A percentile compares a stretch with the other conserved stretches of the same genome.
Evolutionary conservation across 768 basidiomycete genomes (phyloP).

Genomic region (Mycena vitilis): DNA sequence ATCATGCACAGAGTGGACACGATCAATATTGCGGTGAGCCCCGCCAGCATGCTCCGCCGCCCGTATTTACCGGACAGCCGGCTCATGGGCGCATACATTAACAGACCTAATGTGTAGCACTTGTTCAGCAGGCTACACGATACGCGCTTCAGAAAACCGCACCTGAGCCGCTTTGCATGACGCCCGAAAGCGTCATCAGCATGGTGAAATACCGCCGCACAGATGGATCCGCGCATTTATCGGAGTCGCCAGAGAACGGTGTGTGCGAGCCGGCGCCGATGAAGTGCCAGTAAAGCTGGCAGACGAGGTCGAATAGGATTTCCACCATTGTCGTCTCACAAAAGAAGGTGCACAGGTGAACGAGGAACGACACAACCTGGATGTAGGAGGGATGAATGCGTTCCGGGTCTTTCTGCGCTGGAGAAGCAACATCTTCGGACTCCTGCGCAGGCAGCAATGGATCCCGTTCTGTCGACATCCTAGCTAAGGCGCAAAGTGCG

Average conservation of each 20-base stretch:
- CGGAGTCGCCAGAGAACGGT: background rate
- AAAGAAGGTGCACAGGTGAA: conserved; percentile 6
- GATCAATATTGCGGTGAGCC: conserved; percentile 10
- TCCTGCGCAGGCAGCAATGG: background rate
- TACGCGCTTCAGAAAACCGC: too few relatives aligned
- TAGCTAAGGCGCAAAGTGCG: too few relatives aligned
- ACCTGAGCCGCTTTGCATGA: conserved; percentile 11
- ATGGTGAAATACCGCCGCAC: conserved; percentile 15
- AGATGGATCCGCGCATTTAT: conserved; percentile 13
- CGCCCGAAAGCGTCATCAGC: background rate
- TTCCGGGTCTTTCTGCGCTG: background rate
- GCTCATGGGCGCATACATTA: conserved; percentile 16
- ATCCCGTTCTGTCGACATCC: conserved; percentile 44
- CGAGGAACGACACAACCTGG: conserved; percentile 2
- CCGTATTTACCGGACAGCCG: conserved; percentile 15
- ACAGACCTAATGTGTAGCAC: too few relatives aligned
- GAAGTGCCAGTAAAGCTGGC: conserved; percentile 5
- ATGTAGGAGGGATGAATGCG: background rate
- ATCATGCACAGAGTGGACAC: conserved; percentile 4
- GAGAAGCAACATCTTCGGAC: background rate
- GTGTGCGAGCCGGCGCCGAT: background rate
- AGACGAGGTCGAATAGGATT: conserved; percentile 16
- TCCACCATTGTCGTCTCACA: conserved; percentile 8
- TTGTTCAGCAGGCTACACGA: too few relatives aligned
- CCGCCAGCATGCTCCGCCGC: conserved; percentile 9